Percentiles rank a stretch among this genome's conserved stretches.
Evolutionary conservation across 1,139 yeast species (phyloP).

Genomic region (Candida labiduridarum): DNA sequence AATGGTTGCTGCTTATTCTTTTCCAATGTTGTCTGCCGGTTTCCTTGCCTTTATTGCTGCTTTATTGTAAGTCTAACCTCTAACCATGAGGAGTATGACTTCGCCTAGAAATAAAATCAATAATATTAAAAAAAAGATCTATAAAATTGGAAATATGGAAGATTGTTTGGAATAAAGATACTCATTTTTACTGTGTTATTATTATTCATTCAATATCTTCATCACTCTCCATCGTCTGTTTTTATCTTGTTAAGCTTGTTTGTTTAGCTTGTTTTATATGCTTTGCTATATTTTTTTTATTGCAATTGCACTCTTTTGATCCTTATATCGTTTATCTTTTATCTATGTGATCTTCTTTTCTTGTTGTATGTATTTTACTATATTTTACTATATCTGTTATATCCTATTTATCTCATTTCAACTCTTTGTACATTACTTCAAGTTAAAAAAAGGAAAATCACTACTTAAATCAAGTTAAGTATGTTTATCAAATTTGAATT

Average conservation of each 20-base stretch:
- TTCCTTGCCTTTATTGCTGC: slow-evolving; percentile 51
- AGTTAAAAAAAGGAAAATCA: no score
- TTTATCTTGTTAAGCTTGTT: slow-evolving; percentile 20
- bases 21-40: slow-evolving; percentile 46
- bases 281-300: slow-evolving; percentile 19
- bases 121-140: background rate
- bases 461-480: no score
- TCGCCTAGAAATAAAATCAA: no score
- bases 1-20: slow-evolving; percentile 20
- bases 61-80: slow-evolving; percentile 26
- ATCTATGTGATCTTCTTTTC: background rate
- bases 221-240: no score
- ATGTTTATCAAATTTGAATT: no score
- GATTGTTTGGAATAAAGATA: background rate
- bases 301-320: background rate
- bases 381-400: background rate
- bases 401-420: no score
- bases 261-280: slow-evolving; percentile 42
- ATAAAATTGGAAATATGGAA: background rate
- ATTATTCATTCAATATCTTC: background rate
- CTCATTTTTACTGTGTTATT: background rate
- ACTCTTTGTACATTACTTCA: background rate
- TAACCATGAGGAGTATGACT: no score
- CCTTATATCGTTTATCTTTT: background rate
- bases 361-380: background rate